phyloP scores from a whole-genome alignment of 2,329 filamentous ascomycete species.

The Botrytis paeoniae region DNA sequence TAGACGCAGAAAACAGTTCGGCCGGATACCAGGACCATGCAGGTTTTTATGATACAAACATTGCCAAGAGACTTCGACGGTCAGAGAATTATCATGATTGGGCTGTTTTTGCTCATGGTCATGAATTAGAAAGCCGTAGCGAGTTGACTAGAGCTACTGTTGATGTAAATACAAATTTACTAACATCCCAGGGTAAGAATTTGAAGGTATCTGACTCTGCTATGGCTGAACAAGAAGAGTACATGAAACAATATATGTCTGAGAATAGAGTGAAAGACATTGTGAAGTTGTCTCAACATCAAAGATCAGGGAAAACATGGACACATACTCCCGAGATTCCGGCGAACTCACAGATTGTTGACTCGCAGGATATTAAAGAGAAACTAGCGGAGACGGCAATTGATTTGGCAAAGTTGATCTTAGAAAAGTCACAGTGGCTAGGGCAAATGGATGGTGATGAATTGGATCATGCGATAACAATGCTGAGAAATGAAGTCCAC shows the following conservation, averaged over 20 bases:
- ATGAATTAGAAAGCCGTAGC: neutral
- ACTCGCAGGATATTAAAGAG: neutral
- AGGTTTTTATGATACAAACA: neutral
- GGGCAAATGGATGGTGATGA: neutral
- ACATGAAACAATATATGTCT: neutral
- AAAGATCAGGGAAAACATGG: neutral
- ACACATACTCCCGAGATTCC: neutral
- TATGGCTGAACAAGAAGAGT: neutral
- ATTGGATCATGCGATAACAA: neutral
- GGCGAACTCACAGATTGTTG: neutral
- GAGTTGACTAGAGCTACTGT: neutral
- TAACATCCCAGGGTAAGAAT: neutral
- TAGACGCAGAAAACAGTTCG: too few species aligned
- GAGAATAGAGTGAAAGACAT: neutral
- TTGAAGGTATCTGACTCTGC: neutral
- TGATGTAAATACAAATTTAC: neutral
- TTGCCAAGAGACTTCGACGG: neutral
- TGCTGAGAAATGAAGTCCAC: neutral
- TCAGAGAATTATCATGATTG: neutral
- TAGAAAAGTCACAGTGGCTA: neutral
- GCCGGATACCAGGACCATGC: neutral
- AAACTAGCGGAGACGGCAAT: neutral
- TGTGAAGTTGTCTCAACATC: neutral
- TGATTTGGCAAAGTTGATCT: neutral
- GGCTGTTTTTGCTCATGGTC: neutral